Base-by-base conservation (phyloP, 306 rosid genomes). In the Amphicarpaea edgeworthii region DNA sequence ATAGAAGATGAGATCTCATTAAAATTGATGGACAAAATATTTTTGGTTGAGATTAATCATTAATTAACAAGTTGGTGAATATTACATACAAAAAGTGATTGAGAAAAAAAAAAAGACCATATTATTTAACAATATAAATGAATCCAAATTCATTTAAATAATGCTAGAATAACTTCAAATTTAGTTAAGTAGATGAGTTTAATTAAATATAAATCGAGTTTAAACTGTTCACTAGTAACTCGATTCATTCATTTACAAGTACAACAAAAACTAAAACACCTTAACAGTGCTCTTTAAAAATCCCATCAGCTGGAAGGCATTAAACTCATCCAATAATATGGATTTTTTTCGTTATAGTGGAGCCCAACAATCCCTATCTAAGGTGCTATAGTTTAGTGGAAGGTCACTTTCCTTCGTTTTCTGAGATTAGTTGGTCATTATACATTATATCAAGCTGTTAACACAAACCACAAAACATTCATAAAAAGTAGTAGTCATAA, bases 371-470 rank as follows among this genome's bases (percentile, higher is more conserved):
- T 40, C 14, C 5, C 68, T 5, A 20, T 23, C 1, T 57, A 6
- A 12, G 47, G 81, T 70, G 73, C 70, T 53, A 15, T 21, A 28
- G 84, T 83, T 81, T 68, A 83, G 89, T 85, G 43, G 57, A 63
- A 20, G 61, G 85, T 83, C 89, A 72, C 21, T 61, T 40, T 80
- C 81, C 5, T 42, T 76, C 5, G 28, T 23, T 21, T 5, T 40
- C 64, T 42, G 14, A 30, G 12, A 30, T 59, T 59, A 59, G 42
- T 28, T 12, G 16, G 68, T 54, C 55, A 62, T 50, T 60, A 72
- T 78, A 53, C 63, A 53, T 12, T 4, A 59, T 43, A 12, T 14
- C 20, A 60, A 60, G 43, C 74, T 53, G 45, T 38, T 20, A 38
- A 59, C 59, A 58, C 37, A 68, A 61, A 12, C 42, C 63, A 59